A percentile compares a stretch with the other conserved stretches of the same genome.
Evolutionary conservation across 106 monocot genomes (phyloP).

Genomic region (Hemerocallis citrina): DNA sequence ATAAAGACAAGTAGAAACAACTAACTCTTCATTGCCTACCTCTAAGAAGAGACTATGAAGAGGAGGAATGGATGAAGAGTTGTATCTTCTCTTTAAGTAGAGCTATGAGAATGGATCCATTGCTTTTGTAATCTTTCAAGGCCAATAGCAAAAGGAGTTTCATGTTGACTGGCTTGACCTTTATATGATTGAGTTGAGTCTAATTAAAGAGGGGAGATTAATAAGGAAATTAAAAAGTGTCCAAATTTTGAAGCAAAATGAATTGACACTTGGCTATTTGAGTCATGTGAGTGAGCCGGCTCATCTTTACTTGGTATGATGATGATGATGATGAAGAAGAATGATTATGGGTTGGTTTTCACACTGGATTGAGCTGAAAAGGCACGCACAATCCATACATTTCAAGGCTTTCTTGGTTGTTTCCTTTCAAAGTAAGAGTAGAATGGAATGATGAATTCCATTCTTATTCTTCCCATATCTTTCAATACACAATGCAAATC

Average conservation of each 20-base stretch:
- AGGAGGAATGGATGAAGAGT: no score
- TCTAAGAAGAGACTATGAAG: no score
- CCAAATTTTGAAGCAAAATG: neutral
- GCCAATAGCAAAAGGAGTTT: no score
- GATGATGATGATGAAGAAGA: slow-evolving; percentile 3
- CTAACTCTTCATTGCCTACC: no score
- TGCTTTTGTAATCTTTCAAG: no score
- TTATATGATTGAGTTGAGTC: neutral
- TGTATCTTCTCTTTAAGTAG: neutral
- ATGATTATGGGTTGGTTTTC: neutral
- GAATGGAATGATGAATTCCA: slow-evolving; percentile 39
- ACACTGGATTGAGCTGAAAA: slow-evolving; percentile 1
- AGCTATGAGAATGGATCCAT: neutral
- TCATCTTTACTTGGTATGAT: neutral
- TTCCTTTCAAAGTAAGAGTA: neutral
- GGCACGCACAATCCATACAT: neutral
- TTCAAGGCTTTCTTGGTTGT: neutral
- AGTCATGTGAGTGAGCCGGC: neutral
- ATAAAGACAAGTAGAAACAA: no score
- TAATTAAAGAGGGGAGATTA: neutral
- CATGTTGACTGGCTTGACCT: neutral
- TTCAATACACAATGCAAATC: slow-evolving; percentile 11
- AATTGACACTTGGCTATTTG: slow-evolving; percentile 3
- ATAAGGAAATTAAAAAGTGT: neutral
- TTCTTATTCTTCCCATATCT: slow-evolving; percentile 13